These are phyloP conservation scores for Cordyceps javanica DNA, from an alignment of 2,329 filamentous ascomycete genomes.

Conservation along the genomic window DNA sequence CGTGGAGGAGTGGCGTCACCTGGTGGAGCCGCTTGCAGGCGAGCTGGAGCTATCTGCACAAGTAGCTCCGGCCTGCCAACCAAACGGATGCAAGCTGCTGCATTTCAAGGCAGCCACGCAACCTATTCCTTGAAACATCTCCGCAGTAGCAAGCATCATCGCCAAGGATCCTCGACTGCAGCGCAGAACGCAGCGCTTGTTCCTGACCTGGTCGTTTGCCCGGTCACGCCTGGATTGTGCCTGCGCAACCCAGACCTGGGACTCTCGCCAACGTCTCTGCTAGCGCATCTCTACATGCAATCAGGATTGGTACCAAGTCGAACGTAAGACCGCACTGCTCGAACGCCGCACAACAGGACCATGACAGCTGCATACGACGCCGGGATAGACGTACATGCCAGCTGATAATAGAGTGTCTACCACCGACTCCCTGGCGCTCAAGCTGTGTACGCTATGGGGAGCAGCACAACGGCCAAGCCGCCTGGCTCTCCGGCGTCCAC, in stretches of 20 bases:
- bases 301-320: not conserved
- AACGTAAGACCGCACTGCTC: not conserved
- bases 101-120: conserved; percentile 8
- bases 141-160: not conserved
- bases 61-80: not conserved
- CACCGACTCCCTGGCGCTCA: not conserved
- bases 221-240: not conserved
- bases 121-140: not conserved
- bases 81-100: not conserved
- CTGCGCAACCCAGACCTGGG: not conserved
- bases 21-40: conserved; percentile 2
- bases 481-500: conserved; percentile 23
- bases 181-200: not conserved
- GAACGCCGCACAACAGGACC: not conserved
- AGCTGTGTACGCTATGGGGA: conserved; percentile 22
- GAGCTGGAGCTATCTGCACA: conserved; percentile 1
- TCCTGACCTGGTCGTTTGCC: not conserved
- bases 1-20: conserved; percentile 12
- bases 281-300: not conserved
- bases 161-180: not conserved
- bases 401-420: not conserved
- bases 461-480: conserved; percentile 25
- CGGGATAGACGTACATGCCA: not conserved
- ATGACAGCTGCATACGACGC: conserved; percentile 1
- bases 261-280: not conserved